phyloP scores from a whole-genome alignment of 208 protist genomes.

The Acanthamoeba castellanii region DNA sequence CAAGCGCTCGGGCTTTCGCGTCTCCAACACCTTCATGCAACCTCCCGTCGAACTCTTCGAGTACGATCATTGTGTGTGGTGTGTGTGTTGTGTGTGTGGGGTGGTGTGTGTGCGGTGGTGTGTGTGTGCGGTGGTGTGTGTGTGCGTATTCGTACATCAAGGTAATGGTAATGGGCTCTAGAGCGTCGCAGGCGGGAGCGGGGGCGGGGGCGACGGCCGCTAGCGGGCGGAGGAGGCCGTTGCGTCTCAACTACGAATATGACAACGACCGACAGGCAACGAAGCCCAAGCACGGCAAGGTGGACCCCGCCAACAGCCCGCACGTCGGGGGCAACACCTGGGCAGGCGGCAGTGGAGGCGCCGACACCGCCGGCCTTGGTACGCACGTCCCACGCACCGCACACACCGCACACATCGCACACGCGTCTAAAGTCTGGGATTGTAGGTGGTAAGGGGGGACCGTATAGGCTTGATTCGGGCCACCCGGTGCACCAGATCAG shows the following conservation, averaged over 20 bases:
- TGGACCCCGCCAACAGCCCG: constrained; percentile 90
- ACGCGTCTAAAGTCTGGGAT: constrained; percentile 8
- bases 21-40: constrained; percentile 8
- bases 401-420: background rate
- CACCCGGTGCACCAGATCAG: constrained; percentile 92
- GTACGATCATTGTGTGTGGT: background rate
- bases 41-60: constrained; percentile 3
- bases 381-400: background rate
- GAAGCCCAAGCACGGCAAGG: constrained; percentile 92
- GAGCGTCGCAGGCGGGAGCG: background rate
- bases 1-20: constrained; percentile 13
- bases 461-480: constrained; percentile 94
- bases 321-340: constrained; percentile 95
- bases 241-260: constrained; percentile 43
- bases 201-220: background rate
- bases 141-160: background rate
- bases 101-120: background rate
- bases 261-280: constrained; percentile 70
- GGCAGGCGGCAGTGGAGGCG: constrained; percentile 90
- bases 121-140: background rate
- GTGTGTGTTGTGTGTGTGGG: background rate
- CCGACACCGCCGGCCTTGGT: constrained; percentile 78
- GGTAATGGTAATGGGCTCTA: background rate
- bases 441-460: constrained; percentile 92
- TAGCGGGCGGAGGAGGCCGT: background rate